Base-by-base conservation (phyloP, 108 stramenopile genomes). In the Stephanodiscus minutulus region DNA sequence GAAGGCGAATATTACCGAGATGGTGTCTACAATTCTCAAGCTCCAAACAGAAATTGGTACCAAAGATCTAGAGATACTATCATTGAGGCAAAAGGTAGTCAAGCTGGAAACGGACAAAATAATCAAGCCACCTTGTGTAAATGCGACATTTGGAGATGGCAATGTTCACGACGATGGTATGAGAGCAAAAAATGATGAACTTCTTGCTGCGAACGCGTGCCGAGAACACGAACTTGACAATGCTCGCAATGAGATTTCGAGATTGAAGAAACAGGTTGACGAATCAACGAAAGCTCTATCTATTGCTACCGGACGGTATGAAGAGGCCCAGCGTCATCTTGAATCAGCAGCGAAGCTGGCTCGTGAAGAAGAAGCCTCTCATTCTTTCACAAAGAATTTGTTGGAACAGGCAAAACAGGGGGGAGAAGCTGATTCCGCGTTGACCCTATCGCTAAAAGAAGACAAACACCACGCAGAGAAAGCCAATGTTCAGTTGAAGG, bases 21-120 rank as follows among this genome's bases (percentile, higher is more conserved):
- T 65, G 81, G 31, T 69, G 10, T 46, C 74, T 35, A 72, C 61
- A 25, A 58, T 68, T 18, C 33, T 76, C 47, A 60, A 72, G 21
- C 48, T 83, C 39, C 39, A 62, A 24, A 65, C 77, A 13, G 77
- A 83, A 10, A 54, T 81, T 43, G 79, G 73, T 3, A 71, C 65
- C 17, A 83, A 81, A 57, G 83, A 83, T 41, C 54, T 83, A 21
- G 83, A 83, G 22, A 71, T 83, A 11, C 29, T 83, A 28, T 70
- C 69, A 25, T 12, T 80, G 41, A 80, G 72, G 10, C 73, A 71
- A 28, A 63, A 79, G 7, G 24, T 75, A 20, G 18, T 70, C 10
- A 58, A 49, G 37, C 49, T 83, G 1, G 79, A 80, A 39, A 61
- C 65, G 43, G 18, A 64, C 20, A 28, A 24, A 13, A 24, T 37